Evolutionary conservation across 2,329 filamentous ascomycete species (phyloP).

Genomic region (Furcasterigmium furcatum): DNA sequence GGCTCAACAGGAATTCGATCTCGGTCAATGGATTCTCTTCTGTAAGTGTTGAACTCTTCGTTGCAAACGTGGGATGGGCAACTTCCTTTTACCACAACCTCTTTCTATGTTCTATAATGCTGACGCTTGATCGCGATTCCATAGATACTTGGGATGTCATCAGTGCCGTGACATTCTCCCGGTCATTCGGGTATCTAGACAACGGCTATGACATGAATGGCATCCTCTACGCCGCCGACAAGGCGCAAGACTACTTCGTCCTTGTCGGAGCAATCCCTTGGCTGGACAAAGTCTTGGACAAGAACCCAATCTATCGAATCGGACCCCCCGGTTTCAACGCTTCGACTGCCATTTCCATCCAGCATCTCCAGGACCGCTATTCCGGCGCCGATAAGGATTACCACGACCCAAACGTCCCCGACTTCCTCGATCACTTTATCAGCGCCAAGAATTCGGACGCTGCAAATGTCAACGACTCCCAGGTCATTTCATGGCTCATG

Average conservation of each 20-base stretch:
- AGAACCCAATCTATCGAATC: constrained; percentile 31
- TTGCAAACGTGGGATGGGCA: not conserved
- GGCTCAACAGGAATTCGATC: constrained; percentile 22
- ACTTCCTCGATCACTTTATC: constrained; percentile 38
- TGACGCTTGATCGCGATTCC: too few relatives aligned
- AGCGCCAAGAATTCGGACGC: constrained; percentile 28
- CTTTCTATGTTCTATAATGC: not conserved
- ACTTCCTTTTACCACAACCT: too few relatives aligned
- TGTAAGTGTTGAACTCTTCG: constrained; percentile 22
- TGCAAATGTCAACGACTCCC: constrained; percentile 27
- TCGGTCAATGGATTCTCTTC: constrained; percentile 37
- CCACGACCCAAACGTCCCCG: constrained; percentile 19
- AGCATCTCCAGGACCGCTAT: constrained; percentile 22
- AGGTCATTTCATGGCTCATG: constrained; percentile 30
- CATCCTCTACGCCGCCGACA: constrained; percentile 25
- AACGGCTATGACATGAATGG: constrained; percentile 30
- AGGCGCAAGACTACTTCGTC: constrained; percentile 28
- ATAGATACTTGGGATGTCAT: constrained; percentile 35
- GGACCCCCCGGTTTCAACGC: constrained; percentile 26
- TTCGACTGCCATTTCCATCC: constrained; percentile 20
- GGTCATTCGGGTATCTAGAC: constrained; percentile 37
- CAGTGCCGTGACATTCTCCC: constrained; percentile 35
- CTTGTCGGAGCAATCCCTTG: constrained; percentile 23
- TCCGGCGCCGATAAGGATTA: constrained; percentile 21
- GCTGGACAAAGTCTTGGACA: constrained; percentile 31